Base-by-base conservation (phyloP, 163 green algal genomes). In the Scenedesmus sp. region DNA sequence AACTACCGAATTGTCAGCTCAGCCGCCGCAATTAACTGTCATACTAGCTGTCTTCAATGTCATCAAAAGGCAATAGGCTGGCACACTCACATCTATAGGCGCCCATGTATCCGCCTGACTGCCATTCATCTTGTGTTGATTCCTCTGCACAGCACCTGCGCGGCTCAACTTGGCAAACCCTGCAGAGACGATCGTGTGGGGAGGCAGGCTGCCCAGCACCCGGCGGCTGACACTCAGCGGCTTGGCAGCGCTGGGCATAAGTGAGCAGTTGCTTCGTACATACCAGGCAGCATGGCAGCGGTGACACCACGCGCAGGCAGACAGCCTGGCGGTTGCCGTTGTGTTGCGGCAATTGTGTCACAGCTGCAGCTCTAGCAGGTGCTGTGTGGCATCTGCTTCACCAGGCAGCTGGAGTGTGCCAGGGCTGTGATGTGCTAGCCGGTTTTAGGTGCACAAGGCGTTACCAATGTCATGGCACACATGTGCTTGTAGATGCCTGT, bases 181-280 rank as follows among this genome's bases (percentile, higher is more conserved):
- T 12, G 82, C 92, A 6, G 26, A 91, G 8, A 84, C 90, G 23
- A 88, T 97, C 0, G 73, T 93, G 4, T 97, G 94, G 86, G 95
- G 95, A 4, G 95, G 95, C 16, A 90, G 55, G 9, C 66, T 96
- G 74, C 95, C 95, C 7, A 94, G 84, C 64, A 84, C 82, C 34
- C 81, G 95, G 12, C 85, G 95, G 60, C 76, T 87, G 0, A 52
- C 94, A 0, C 52, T 95, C 12, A 91, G 95, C 59, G 85, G 85
- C 62, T 23, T 95, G 23, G 86, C 91, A 13, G 95, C 92, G 18
- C 59, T 93, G 6, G 85, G 81, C 5, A 95, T 97, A 87, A 77
- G 93, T 92, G 73, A 86, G 83, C 83, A 79, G 2, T 1, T 6
- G 15, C 10, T 10, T 16, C 18, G 18, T 57, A 15, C 56, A 88